A percentile compares a stretch with the other conserved stretches of the same genome.
Evolutionary conservation across 176 grass and related monocot species (phyloP).

Genomic region (Lolium rigidum): DNA sequence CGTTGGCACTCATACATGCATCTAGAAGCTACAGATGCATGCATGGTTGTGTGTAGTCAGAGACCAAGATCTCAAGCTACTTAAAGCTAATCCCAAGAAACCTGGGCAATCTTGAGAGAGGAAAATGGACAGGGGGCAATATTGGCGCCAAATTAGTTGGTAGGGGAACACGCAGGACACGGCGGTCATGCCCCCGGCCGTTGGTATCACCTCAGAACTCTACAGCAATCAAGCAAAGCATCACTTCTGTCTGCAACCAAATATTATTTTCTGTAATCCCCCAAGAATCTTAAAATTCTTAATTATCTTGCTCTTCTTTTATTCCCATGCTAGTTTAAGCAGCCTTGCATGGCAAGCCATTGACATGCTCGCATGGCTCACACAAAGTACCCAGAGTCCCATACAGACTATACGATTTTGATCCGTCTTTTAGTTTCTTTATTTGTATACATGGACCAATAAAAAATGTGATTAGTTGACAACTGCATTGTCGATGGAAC

Average conservation of each 20-base stretch:
- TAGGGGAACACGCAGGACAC: neutral
- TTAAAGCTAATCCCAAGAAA: conserved; percentile 35
- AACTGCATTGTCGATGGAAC: neutral
- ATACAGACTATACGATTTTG: neutral
- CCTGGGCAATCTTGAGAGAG: conserved; percentile 12
- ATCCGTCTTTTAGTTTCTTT: neutral
- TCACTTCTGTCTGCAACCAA: neutral
- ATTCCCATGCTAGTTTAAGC: neutral
- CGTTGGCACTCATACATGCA: too few relatives aligned
- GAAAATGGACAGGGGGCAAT: neutral
- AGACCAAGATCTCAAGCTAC: conserved; percentile 8
- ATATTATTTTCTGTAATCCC: neutral
- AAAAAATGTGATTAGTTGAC: neutral
- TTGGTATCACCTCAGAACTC: conserved; percentile 35
- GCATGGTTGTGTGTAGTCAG: neutral
- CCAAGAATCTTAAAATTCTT: neutral
- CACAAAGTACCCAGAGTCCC: neutral
- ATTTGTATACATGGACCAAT: neutral
- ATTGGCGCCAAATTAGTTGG: conserved; percentile 12
- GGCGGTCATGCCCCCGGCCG: neutral
- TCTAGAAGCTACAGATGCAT: too few relatives aligned
- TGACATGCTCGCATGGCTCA: conserved; percentile 27
- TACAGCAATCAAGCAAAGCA: conserved; percentile 32
- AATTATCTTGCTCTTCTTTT: neutral
- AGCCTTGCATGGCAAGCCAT: neutral